Conservation (phyloP, 768 basidiomycete species). For the Rhizopogon salebrosus region DNA sequence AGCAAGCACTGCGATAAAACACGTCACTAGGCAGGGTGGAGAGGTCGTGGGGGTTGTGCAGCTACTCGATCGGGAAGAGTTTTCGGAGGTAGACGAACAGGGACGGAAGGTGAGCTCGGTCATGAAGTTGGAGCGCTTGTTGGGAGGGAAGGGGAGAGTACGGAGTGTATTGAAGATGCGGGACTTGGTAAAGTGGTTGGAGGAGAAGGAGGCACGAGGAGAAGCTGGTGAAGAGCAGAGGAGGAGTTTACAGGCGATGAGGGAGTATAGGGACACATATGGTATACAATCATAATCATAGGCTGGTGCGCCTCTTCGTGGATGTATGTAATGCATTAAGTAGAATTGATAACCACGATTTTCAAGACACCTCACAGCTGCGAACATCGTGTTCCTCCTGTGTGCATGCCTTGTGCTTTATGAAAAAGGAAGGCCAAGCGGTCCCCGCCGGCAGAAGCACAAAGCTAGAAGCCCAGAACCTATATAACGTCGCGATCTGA, state of each 20-base stretch:
- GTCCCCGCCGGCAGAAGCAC: not conserved
- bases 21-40: conserved; percentile 64
- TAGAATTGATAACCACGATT: not conserved
- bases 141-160: conserved; percentile 65
- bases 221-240: conserved; percentile 26
- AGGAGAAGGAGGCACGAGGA: conserved; percentile 39
- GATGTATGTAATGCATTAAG: not conserved
- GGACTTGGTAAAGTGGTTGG: conserved; percentile 81
- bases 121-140: conserved; percentile 70
- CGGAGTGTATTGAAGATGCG: conserved; percentile 78
- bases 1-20: conserved; percentile 75
- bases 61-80: conserved; percentile 62
- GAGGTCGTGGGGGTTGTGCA: conserved; percentile 86
- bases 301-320: too few relatives aligned
- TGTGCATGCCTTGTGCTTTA: not conserved
- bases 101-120: conserved; percentile 61
- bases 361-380: too few relatives aligned
- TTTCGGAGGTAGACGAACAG: conserved; percentile 11
- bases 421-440: too few relatives aligned
- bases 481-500: not conserved
- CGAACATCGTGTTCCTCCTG: not conserved
- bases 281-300: conserved; percentile 6
- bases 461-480: too few relatives aligned
- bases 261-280: conserved; percentile 47
- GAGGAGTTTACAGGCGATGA: conserved; percentile 68